Conservation (phyloP, 345 rosid species). For the Gossypium sturtianum region DNA sequence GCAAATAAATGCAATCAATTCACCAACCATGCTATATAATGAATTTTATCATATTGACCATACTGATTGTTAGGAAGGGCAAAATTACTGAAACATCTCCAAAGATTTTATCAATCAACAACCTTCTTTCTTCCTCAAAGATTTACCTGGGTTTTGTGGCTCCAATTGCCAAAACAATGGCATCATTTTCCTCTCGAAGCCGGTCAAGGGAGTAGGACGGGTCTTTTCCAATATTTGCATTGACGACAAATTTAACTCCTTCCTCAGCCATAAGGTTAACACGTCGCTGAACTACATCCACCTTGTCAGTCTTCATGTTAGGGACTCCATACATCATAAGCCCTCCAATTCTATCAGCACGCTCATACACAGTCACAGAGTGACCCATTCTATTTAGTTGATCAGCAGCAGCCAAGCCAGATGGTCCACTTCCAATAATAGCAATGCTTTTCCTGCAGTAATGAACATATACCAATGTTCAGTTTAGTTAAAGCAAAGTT, state of each 20-base stretch:
- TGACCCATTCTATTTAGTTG: constrained; percentile 96
- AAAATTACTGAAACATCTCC: neutral
- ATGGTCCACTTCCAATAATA: constrained; percentile 89
- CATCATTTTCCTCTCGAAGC: constrained; percentile 76
- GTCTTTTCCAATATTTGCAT: constrained; percentile 85
- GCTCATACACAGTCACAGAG: constrained; percentile 86
- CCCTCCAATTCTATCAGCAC: constrained; percentile 97
- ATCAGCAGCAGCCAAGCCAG: constrained; percentile 99
- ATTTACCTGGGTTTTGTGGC: constrained; percentile 91
- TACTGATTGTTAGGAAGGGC: neutral
- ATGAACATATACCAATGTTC: neutral
- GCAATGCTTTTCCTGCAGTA: constrained; percentile 73
- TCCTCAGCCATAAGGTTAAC: constrained; percentile 87
- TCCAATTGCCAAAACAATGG: constrained; percentile 85
- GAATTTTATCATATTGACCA: neutral
- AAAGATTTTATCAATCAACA: neutral
- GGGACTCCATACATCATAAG: constrained; percentile 99
- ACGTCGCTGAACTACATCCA: constrained; percentile 86
- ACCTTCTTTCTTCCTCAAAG: neutral
- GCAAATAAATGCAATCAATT: neutral
- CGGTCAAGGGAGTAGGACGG: constrained; percentile 62
- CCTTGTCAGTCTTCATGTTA: constrained; percentile 96
- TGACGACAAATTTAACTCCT: constrained; percentile 83
- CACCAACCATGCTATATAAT: neutral
- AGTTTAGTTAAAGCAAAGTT: neutral